These are phyloP conservation scores for Apiosordaria backusii DNA, from an alignment of 495 filamentous ascomycete genomes.

Conservation along the genomic window DNA sequence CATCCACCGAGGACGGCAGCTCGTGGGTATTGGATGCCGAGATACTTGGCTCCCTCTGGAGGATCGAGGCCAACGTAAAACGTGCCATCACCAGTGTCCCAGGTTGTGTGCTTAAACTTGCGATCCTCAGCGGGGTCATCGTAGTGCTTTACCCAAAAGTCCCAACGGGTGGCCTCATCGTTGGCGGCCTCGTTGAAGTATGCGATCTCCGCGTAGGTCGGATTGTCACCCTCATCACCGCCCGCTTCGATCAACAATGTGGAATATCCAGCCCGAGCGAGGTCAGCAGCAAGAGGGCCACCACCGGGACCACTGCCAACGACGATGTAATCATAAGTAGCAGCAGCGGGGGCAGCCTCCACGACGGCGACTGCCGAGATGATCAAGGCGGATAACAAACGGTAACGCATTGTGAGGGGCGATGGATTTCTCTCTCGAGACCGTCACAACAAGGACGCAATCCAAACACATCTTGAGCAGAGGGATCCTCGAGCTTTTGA, in stretches of 20 bases:
- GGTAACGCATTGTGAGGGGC: constrained; percentile 25
- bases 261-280: constrained; percentile 57
- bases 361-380: constrained; percentile 25
- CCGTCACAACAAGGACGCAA: constrained; percentile 38
- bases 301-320: constrained; percentile 65
- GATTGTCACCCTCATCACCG: constrained; percentile 54
- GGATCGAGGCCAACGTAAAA: constrained; percentile 48
- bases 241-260: constrained; percentile 64
- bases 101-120: constrained; percentile 45
- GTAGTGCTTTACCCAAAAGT: constrained; percentile 52
- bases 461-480: background rate
- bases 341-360: constrained; percentile 4
- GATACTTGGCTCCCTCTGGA: constrained; percentile 39
- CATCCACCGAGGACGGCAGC: constrained; percentile 47
- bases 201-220: constrained; percentile 38
- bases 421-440: background rate
- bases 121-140: constrained; percentile 39
- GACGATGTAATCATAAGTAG: constrained; percentile 61
- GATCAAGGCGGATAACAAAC: constrained; percentile 29
- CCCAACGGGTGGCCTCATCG: constrained; percentile 47
- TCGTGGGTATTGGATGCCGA: constrained; percentile 49
- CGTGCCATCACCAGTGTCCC: constrained; percentile 42
- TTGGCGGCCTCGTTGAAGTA: constrained; percentile 45
- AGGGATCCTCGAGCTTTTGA: background rate
- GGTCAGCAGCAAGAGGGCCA: constrained; percentile 57